Conservation (phyloP, 169 alveolate genomes). For the Cryptosporidium felis region DNA sequence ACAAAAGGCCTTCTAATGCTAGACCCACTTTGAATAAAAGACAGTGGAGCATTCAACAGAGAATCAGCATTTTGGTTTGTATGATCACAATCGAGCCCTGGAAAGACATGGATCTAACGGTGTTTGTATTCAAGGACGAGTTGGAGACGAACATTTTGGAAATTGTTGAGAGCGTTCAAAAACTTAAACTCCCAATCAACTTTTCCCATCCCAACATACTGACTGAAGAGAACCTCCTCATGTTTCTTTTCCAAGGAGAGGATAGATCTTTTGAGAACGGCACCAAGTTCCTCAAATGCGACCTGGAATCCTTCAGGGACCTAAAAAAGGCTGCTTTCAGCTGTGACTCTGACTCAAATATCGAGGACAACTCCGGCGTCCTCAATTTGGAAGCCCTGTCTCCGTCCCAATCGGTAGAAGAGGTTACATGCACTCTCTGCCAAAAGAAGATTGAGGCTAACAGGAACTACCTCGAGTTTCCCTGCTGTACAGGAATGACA, state of each 20-base stretch:
- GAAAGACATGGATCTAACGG: slow-evolving; percentile 32
- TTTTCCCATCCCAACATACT: background rate
- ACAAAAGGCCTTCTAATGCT: background rate
- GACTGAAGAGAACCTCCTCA: background rate
- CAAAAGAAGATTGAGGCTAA: background rate
- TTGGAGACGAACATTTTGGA: slow-evolving; percentile 4
- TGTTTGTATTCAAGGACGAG: slow-evolving; percentile 21
- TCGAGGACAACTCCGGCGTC: slow-evolving; percentile 19
- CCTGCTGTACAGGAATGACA: slow-evolving; percentile 21
- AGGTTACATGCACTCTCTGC: background rate
- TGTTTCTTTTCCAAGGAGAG: slow-evolving; percentile 15
- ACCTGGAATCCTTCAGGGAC: slow-evolving; percentile 17
- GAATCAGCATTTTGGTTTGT: slow-evolving; percentile 47
- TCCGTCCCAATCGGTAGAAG: no score
- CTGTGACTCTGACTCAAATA: slow-evolving; percentile 3
- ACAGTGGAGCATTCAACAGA: slow-evolving; percentile 68
- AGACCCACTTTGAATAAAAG: slow-evolving; percentile 1
- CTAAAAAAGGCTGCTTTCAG: background rate
- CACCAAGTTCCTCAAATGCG: slow-evolving; percentile 17
- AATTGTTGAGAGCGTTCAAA: background rate
- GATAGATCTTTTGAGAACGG: slow-evolving; percentile 8
- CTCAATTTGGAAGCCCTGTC: no score
- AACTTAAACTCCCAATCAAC: background rate
- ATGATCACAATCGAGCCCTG: slow-evolving; percentile 56
- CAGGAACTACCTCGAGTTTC: slow-evolving; percentile 26